Conservation (phyloP, 441 rosid genomes). For the Hura crepitans region DNA sequence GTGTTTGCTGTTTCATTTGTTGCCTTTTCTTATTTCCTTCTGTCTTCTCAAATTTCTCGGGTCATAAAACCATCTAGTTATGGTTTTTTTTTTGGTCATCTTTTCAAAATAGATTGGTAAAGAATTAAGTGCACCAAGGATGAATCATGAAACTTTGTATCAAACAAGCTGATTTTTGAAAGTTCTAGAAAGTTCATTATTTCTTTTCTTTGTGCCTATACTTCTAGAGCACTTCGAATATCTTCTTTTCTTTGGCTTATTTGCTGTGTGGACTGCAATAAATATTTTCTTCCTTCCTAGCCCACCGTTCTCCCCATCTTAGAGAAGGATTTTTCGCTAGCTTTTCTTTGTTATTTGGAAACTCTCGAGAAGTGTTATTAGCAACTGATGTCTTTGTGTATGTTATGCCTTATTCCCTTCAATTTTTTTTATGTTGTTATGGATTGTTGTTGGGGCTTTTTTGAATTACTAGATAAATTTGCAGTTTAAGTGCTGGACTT, state of each 20-base stretch:
- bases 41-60: not conserved
- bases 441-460: too few species aligned
- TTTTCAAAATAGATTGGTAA: not conserved
- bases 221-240: not conserved
- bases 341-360: too few species aligned
- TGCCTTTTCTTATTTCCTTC: not conserved
- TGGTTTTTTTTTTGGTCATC: not conserved
- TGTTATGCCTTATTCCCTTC: too few species aligned
- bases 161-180: not conserved
- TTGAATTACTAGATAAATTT: too few species aligned
- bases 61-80: not conserved
- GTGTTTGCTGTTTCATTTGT: not conserved
- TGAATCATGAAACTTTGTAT: not conserved
- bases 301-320: not conserved
- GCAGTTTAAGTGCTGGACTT: slow-evolving; percentile 4
- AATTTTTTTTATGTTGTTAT: not conserved
- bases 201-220: too few species aligned
- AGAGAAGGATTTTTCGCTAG: too few species aligned
- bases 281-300: not conserved
- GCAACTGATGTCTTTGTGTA: too few species aligned
- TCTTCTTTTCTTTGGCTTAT: not conserved
- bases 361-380: too few species aligned
- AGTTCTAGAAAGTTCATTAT: too few species aligned
- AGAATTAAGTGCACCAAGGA: not conserved
- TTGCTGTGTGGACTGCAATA: slow-evolving; percentile 4